Evolutionary conservation across 805 yeast genomes (phyloP), one percentile per base, ranked within the genome.

Genomic region (Komagataella ulmi): DNA sequence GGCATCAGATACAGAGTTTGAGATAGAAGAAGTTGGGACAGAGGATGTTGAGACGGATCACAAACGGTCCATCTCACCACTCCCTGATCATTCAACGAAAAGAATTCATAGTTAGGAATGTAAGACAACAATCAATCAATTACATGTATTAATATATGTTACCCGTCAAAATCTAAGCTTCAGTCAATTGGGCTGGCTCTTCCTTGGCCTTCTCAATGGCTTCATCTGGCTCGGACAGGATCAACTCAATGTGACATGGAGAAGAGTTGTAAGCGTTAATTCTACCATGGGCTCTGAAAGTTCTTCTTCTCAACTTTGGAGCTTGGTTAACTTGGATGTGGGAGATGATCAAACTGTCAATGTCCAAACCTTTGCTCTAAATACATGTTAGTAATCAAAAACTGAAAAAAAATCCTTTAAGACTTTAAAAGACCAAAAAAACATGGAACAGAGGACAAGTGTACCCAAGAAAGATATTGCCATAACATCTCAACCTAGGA

Each of bases 281-380:
- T 85, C 99, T 93, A 87, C 99, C 99, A 85, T 91, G 98, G 69
- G 99, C 99, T 85, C 99, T 90, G 96, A 80, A 93, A 71, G 99
- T 93, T 81, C 99, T 89, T 83, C 99, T 91, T 84, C 98, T 93
- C 81, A 88, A 95, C 80, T 89, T 89, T 79, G 99, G 99, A 69
- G 99, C 99, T 76, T 89, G 96, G 95, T 93, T 93, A 71, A 91
- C 99, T 83, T 93, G 99, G 73, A 93, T 91, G 87, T 93, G 98
- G 65, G 95, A 84, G 70, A 93, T 82, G 78, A 85, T 85, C 73
- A 93, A 86, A 74, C 86, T 88, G 66, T 95, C 80, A 67, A 86
- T 81, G 74, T 93, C 97, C 77, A 93, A 88, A 70, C 99, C 99
- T 83, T 93, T 93, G 66, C 96, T 82, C 76, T 70, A 63, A 60